A percentile compares a stretch with the other conserved stretches of the same genome.
Conservation (phyloP, 805 yeast genomes). For the Yarrowia sp. region DNA sequence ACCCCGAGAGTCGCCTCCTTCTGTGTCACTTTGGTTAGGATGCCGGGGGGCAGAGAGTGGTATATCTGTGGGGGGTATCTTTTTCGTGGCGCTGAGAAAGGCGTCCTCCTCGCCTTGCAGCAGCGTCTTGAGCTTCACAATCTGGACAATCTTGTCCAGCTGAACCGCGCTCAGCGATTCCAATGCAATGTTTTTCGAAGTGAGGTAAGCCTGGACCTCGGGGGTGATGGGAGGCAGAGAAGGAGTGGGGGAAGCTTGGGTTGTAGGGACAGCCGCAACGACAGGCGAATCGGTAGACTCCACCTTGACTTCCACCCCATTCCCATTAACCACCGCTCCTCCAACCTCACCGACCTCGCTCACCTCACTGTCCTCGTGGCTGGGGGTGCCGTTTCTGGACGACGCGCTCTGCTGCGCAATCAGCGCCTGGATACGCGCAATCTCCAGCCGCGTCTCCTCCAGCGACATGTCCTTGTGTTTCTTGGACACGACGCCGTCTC, state of each 20-base stretch:
- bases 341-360: neutral
- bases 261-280: too few species aligned
- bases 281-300: neutral
- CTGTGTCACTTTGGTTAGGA: slow-evolving; percentile 3
- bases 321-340: too few species aligned
- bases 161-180: slow-evolving; percentile 25
- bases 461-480: slow-evolving; percentile 27
- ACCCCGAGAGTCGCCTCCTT: neutral
- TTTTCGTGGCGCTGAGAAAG: neutral
- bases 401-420: slow-evolving; percentile 28
- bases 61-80: slow-evolving; percentile 18
- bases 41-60: slow-evolving; percentile 5
- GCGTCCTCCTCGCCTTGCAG: slow-evolving; percentile 33
- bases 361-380: slow-evolving; percentile 7
- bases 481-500: slow-evolving; percentile 4
- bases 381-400: slow-evolving; percentile 10
- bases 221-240: neutral
- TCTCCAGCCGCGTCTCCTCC: slow-evolving; percentile 35
- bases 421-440: slow-evolving; percentile 36
- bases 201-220: slow-evolving; percentile 15
- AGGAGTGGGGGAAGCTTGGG: neutral
- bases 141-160: slow-evolving; percentile 26
- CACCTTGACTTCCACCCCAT: neutral
- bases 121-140: slow-evolving; percentile 21
- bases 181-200: slow-evolving; percentile 13